Percentiles rank a stretch among this genome's conserved stretches.
Evolutionary conservation across 306 rosid species (phyloP).

Genomic region (Inga oerstediana): DNA sequence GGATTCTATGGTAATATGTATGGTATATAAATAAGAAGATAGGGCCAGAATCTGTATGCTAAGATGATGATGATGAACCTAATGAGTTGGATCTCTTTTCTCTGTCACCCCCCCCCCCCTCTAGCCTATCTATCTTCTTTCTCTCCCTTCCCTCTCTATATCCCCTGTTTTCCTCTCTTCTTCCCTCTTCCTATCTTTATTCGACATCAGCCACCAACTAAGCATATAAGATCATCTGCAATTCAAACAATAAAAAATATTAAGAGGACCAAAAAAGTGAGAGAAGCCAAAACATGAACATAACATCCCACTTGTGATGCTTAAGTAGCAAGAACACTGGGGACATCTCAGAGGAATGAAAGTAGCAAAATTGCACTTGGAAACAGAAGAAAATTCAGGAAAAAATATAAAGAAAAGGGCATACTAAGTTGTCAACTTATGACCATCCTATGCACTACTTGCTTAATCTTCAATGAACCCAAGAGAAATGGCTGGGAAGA

Average conservation of each 20-base stretch:
- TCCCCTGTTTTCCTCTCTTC: too few relatives aligned
- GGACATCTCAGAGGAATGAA: background rate
- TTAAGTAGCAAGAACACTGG: background rate
- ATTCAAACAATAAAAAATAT: slow-evolving; percentile 3
- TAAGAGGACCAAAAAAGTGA: background rate
- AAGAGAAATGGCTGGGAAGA: slow-evolving; percentile 14
- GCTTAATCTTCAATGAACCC: slow-evolving; percentile 20
- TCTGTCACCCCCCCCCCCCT: too few relatives aligned
- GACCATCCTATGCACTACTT: background rate
- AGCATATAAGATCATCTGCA: background rate
- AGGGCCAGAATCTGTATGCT: too few relatives aligned
- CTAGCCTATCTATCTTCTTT: too few relatives aligned
- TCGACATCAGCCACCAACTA: background rate
- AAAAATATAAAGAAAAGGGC: background rate
- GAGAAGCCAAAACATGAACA: background rate
- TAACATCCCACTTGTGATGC: slow-evolving; percentile 1
- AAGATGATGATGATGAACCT: too few relatives aligned
- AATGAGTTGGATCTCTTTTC: too few relatives aligned
- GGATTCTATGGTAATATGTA: too few relatives aligned
- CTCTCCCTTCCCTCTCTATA: too few relatives aligned
- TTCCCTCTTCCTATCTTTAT: too few relatives aligned
- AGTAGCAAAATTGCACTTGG: background rate
- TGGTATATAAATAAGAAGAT: too few relatives aligned
- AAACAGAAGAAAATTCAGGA: background rate
- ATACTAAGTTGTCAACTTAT: background rate